Conservation (phyloP, 2,329 filamentous ascomycete species). For the Myriosclerotinia curreyana region DNA sequence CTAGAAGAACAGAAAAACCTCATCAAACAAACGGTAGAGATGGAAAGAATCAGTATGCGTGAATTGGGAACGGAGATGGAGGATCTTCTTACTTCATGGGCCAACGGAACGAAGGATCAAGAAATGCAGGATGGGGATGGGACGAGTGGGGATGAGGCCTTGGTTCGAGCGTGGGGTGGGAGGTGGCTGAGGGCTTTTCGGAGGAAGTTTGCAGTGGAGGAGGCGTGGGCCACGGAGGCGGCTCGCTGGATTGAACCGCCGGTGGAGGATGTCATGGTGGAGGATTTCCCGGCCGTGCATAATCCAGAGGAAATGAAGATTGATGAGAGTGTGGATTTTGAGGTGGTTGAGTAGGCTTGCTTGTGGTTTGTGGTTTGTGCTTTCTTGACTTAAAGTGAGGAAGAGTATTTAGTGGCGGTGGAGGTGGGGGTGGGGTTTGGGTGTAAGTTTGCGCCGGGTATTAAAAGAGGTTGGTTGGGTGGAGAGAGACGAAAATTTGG, state of each 20-base stretch:
- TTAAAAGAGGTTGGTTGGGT: too few relatives aligned
- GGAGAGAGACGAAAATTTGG: not conserved
- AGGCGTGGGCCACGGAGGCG: conserved; percentile 56
- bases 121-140: conserved; percentile 67
- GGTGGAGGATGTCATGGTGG: conserved; percentile 10
- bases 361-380: too few relatives aligned
- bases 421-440: too few relatives aligned
- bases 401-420: not conserved
- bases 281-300: not conserved
- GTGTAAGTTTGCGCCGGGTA: too few relatives aligned
- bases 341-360: conserved; percentile 8
- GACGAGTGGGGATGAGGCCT: conserved; percentile 47
- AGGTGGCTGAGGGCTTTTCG: conserved; percentile 85
- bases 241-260: conserved; percentile 33
- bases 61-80: conserved; percentile 79
- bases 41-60: conserved; percentile 71
- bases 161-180: conserved; percentile 76
- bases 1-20: conserved; percentile 46
- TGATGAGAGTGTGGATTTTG: not conserved
- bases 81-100: conserved; percentile 71
- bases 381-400: too few relatives aligned
- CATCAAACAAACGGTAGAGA: conserved; percentile 62
- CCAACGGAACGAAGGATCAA: conserved; percentile 69
- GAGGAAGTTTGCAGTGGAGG: conserved; percentile 80
- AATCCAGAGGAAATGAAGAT: conserved; percentile 10